Percentiles rank a stretch among this genome's conserved stretches.
phyloP scores from a whole-genome alignment of 129 eudicot genomes.

The Chrysanthemum seticuspe region DNA sequence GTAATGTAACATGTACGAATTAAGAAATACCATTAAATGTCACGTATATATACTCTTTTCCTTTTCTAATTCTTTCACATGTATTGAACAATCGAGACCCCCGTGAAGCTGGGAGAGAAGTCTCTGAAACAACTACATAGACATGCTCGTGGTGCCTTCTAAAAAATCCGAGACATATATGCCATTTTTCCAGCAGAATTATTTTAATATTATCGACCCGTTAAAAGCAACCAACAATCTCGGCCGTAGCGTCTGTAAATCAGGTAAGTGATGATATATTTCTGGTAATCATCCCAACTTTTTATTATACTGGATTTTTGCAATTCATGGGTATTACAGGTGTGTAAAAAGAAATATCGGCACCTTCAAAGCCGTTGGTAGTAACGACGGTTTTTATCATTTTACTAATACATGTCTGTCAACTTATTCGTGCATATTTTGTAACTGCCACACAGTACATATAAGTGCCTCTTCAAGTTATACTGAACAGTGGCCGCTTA shows the following conservation, averaged over 20 bases:
- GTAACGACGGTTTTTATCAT: no score
- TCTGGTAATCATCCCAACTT: neutral
- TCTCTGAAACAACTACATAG: slow-evolving; percentile 38
- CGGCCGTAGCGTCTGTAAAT: slow-evolving; percentile 67
- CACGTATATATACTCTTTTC: neutral
- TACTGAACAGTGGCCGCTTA: no score
- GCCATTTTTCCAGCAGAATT: slow-evolving; percentile 46
- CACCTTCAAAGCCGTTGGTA: no score
- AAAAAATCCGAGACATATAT: slow-evolving; percentile 25
- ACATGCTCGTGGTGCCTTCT: slow-evolving; percentile 48
- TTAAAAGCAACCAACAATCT: slow-evolving; percentile 77
- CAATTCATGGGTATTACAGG: no score
- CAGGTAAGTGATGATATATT: slow-evolving; percentile 38
- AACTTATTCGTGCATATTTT: no score
- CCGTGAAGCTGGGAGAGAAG: slow-evolving; percentile 36
- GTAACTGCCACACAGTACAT: no score
- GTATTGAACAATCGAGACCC: slow-evolving; percentile 48
- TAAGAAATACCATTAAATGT: neutral
- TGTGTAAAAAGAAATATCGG: no score
- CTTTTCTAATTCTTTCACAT: slow-evolving; percentile 9
- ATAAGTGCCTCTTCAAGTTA: no score
- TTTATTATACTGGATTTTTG: no score
- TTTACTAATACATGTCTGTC: no score
- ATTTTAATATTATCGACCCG: slow-evolving; percentile 81
- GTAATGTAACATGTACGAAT: slow-evolving; percentile 56